phyloP scores from a whole-genome alignment of 2,329 filamentous ascomycete genomes.

The Hypomyces rosellus region DNA sequence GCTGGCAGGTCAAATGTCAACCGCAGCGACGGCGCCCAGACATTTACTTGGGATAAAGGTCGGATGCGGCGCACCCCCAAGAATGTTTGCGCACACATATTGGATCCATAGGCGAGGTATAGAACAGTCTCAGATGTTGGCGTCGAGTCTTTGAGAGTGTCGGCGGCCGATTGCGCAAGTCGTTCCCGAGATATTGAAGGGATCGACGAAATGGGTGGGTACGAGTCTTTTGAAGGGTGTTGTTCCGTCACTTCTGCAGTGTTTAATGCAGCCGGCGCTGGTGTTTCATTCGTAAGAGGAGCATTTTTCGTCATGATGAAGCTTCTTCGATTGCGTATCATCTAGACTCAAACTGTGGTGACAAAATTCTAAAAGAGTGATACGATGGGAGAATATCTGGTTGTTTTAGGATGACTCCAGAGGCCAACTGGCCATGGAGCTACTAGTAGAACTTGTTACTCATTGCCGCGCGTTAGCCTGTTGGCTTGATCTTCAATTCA shows the following conservation, averaged over 20 bases:
- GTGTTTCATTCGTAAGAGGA: not conserved
- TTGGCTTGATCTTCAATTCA: too few relatives aligned
- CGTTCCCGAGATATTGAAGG: conserved; percentile 25
- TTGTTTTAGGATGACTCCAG: too few relatives aligned
- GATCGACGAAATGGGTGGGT: conserved; percentile 26
- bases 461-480: too few relatives aligned
- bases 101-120: conserved; percentile 89
- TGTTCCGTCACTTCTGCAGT: conserved; percentile 19
- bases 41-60: conserved; percentile 74
- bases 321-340: not conserved
- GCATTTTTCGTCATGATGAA: conserved; percentile 1
- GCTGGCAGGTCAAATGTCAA: conserved; percentile 84
- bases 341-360: too few relatives aligned
- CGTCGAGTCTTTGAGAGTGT: conserved; percentile 18
- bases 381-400: too few relatives aligned
- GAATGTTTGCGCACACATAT: conserved; percentile 76
- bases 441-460: too few relatives aligned
- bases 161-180: conserved; percentile 24
- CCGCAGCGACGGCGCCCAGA: conserved; percentile 69
- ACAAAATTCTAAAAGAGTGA: too few relatives aligned
- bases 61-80: conserved; percentile 69
- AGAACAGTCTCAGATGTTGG: conserved; percentile 49
- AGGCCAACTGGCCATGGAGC: too few relatives aligned
- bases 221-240: conserved; percentile 17
- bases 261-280: conserved; percentile 17